These are phyloP conservation scores for Pestalotiopsis sp. DNA, from an alignment of 2,329 filamentous ascomycete genomes.

Conservation along the genomic window DNA sequence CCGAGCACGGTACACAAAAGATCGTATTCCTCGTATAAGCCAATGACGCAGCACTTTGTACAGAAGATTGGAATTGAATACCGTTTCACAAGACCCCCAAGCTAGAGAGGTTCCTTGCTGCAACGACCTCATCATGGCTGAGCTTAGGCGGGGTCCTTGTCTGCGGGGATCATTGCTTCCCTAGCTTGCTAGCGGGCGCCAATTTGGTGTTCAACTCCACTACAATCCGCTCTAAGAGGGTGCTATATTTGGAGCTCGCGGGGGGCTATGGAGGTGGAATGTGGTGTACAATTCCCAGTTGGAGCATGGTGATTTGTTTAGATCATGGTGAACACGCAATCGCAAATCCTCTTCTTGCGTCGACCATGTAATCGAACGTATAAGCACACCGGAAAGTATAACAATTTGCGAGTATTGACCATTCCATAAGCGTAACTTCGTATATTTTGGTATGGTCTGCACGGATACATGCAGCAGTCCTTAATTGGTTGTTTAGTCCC, in stretches of 20 bases:
- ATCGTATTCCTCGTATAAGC: neutral
- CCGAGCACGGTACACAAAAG: neutral
- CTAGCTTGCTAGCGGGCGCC: neutral
- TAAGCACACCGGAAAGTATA: neutral
- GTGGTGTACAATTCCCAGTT: neutral
- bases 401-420: no score
- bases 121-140: neutral
- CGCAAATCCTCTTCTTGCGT: neutral
- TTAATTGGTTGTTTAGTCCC: neutral
- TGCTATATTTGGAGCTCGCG: neutral
- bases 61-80: neutral
- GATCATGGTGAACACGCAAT: neutral
- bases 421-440: neutral
- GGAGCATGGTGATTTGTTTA: neutral
- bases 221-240: neutral
- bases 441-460: neutral
- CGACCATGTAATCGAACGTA: neutral
- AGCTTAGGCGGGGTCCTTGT: neutral
- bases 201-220: neutral
- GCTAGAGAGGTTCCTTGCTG: neutral
- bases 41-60: neutral
- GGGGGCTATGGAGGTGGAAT: neutral
- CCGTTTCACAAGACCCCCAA: neutral
- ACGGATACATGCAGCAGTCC: neutral
- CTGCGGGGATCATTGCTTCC: neutral